Evolutionary conservation across 495 filamentous ascomycete genomes (phyloP).

Genomic region (Penicilliopsis zonata): DNA sequence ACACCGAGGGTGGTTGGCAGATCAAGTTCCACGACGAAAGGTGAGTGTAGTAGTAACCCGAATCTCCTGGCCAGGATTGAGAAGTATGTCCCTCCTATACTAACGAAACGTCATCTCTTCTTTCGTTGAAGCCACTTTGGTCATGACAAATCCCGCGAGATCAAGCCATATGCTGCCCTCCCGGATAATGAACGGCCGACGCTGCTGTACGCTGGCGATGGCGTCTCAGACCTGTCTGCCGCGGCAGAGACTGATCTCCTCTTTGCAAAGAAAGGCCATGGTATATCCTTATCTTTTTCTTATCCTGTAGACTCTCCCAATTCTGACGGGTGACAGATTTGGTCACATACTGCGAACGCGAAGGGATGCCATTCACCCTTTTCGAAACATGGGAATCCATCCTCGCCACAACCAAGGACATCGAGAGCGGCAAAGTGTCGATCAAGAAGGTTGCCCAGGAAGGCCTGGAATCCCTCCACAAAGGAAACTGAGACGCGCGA

Average conservation of each 20-base stretch:
- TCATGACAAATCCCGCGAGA: slow-evolving; percentile 85
- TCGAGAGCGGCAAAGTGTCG: slow-evolving; percentile 45
- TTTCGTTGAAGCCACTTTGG: slow-evolving; percentile 68
- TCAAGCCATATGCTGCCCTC: slow-evolving; percentile 70
- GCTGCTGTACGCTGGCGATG: slow-evolving; percentile 84
- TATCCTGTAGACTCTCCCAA: not conserved
- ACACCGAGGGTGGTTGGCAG: slow-evolving; percentile 71
- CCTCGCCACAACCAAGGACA: slow-evolving; percentile 58
- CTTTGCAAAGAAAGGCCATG: slow-evolving; percentile 82
- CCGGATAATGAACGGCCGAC: slow-evolving; percentile 55
- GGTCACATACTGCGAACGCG: slow-evolving; percentile 64
- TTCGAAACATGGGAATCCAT: slow-evolving; percentile 74
- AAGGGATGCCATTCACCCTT: slow-evolving; percentile 67
- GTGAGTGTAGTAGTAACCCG: too few relatives aligned
- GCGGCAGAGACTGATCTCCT: slow-evolving; percentile 79
- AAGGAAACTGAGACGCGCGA: too few relatives aligned
- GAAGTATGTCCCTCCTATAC: too few relatives aligned
- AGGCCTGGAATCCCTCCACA: slow-evolving; percentile 1
- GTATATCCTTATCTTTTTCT: slow-evolving; percentile 32
- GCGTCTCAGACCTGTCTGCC: slow-evolving; percentile 79
- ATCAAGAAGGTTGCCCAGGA: slow-evolving; percentile 19
- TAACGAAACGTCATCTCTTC: too few relatives aligned
- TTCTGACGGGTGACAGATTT: slow-evolving; percentile 43
- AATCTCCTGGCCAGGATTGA: too few relatives aligned
- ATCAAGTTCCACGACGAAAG: slow-evolving; percentile 82